Evolutionary conservation across 768 basidiomycete genomes (phyloP).

Genomic region (Hypholoma sublateritium): DNA sequence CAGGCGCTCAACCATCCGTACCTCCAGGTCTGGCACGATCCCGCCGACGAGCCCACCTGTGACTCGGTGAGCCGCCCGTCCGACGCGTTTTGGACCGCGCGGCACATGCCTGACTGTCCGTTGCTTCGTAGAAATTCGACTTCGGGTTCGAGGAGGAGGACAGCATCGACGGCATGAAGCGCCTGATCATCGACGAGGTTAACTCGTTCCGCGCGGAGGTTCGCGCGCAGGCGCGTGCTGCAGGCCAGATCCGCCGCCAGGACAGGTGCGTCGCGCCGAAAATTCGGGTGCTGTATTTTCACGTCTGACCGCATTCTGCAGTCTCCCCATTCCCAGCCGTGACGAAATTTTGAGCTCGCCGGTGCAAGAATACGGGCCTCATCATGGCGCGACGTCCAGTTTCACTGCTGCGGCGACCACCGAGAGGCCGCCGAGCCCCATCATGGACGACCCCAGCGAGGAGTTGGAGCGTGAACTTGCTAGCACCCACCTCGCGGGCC

Average conservation of each 20-base stretch:
- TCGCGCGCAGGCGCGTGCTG: constrained; percentile 73
- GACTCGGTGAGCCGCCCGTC: constrained; percentile 51
- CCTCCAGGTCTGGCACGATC: constrained; percentile 96
- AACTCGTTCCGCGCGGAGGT: constrained; percentile 87
- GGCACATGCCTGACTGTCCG: neutral
- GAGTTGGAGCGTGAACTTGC: constrained; percentile 88
- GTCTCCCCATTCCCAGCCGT: constrained; percentile 76
- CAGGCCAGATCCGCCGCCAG: constrained; percentile 73
- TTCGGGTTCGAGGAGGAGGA: constrained; percentile 98
- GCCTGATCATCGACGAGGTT: constrained; percentile 91
- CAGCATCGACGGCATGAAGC: constrained; percentile 95
- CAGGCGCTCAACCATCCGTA: constrained; percentile 96
- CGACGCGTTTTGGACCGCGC: neutral
- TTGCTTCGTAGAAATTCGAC: constrained; percentile 73
- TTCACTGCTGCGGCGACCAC: constrained; percentile 46
- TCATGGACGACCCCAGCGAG: constrained; percentile 84
- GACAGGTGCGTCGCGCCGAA: constrained; percentile 53
- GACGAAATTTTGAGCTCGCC: constrained; percentile 84
- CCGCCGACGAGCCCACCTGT: constrained; percentile 89
- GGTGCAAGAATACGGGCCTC: constrained; percentile 59
- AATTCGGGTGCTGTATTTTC: neutral
- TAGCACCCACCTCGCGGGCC: constrained; percentile 53
- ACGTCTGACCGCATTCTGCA: constrained; percentile 23
- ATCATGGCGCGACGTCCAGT: constrained; percentile 67
- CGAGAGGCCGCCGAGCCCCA: constrained; percentile 58